Conservation (phyloP, 1,284 basidiomycete genomes). For the Lignosus rhinocerotis region DNA sequence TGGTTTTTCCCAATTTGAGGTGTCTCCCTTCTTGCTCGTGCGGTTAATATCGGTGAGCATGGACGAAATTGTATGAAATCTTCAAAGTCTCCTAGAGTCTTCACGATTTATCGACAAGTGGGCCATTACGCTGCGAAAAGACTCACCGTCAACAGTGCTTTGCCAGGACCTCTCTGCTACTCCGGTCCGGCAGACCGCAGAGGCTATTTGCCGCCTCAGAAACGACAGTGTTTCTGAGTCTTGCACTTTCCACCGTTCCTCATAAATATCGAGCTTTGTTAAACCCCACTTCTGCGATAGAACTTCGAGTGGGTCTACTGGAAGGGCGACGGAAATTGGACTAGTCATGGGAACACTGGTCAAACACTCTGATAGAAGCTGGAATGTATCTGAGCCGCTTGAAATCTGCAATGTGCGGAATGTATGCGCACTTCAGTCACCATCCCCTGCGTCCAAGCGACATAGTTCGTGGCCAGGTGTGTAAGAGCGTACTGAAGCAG, state of each 20-base stretch:
- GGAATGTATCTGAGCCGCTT: not conserved
- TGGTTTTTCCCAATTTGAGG: slow-evolving; percentile 31
- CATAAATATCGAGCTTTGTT: slow-evolving; percentile 37
- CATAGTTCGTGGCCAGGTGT: slow-evolving; percentile 58
- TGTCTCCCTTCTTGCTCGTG: slow-evolving; percentile 39
- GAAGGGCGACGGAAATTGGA: slow-evolving; percentile 48
- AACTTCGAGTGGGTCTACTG: slow-evolving; percentile 49
- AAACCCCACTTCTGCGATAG: slow-evolving; percentile 35
- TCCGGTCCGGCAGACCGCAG: slow-evolving; percentile 1
- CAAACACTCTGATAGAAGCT: slow-evolving; percentile 49
- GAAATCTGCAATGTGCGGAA: not conserved
- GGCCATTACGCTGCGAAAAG: not conserved
- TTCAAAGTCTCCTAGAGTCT: slow-evolving; percentile 23
- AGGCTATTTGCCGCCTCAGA: slow-evolving; percentile 37
- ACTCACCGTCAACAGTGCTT: slow-evolving; percentile 31
- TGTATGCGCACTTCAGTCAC: slow-evolving; percentile 44
- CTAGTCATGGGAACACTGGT: slow-evolving; percentile 47
- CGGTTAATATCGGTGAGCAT: slow-evolving; percentile 43
- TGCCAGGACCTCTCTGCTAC: slow-evolving; percentile 35
- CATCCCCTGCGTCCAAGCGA: slow-evolving; percentile 50
- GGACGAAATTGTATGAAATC: slow-evolving; percentile 32
- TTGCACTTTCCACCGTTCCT: slow-evolving; percentile 43
- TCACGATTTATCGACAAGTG: not conserved
- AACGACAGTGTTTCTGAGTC: slow-evolving; percentile 38
- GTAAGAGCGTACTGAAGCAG: slow-evolving; percentile 52